A percentile compares a stretch with the other conserved stretches of the same genome.
These are phyloP conservation scores for California macrophylla DNA, from an alignment of 441 rosid species.

Conservation along the genomic window DNA sequence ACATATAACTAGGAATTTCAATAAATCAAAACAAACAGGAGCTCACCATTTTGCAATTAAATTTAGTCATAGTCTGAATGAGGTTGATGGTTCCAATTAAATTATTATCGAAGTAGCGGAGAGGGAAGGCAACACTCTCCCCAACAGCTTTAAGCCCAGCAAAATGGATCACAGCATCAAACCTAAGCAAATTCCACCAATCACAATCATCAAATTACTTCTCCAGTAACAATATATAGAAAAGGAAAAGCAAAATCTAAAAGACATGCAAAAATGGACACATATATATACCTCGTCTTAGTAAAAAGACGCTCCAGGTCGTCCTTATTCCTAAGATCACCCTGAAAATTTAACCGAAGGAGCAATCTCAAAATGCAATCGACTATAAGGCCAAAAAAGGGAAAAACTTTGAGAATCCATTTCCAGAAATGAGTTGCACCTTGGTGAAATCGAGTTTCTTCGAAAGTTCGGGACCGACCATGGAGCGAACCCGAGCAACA, in stretches of 20 bases:
- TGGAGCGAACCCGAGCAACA: slow-evolving; percentile 42
- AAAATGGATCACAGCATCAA: slow-evolving; percentile 64
- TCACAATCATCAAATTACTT: background rate
- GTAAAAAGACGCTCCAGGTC: slow-evolving; percentile 56
- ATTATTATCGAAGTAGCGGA: slow-evolving; percentile 54
- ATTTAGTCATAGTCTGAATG: slow-evolving; percentile 52
- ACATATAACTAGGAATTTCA: background rate
- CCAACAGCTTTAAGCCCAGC: slow-evolving; percentile 68
- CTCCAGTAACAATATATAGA: background rate
- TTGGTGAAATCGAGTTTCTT: slow-evolving; percentile 41
- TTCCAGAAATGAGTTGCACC: slow-evolving; percentile 18
- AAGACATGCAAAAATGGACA: background rate
- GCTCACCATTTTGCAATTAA: slow-evolving; percentile 51
- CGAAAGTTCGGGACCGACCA: slow-evolving; percentile 57
- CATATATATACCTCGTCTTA: slow-evolving; percentile 32
- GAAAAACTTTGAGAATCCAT: background rate
- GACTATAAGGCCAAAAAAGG: background rate
- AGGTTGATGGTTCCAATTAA: slow-evolving; percentile 62
- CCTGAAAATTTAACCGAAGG: slow-evolving; percentile 30
- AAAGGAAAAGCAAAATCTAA: background rate
- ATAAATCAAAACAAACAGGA: background rate
- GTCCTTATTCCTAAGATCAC: slow-evolving; percentile 57
- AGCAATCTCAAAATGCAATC: background rate
- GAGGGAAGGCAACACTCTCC: slow-evolving; percentile 52
- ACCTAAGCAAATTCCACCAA: slow-evolving; percentile 25